Percentiles rank a stretch among this genome's conserved stretches.
Conservation (phyloP, 1,139 yeast genomes). For the Torulaspora globosa region DNA sequence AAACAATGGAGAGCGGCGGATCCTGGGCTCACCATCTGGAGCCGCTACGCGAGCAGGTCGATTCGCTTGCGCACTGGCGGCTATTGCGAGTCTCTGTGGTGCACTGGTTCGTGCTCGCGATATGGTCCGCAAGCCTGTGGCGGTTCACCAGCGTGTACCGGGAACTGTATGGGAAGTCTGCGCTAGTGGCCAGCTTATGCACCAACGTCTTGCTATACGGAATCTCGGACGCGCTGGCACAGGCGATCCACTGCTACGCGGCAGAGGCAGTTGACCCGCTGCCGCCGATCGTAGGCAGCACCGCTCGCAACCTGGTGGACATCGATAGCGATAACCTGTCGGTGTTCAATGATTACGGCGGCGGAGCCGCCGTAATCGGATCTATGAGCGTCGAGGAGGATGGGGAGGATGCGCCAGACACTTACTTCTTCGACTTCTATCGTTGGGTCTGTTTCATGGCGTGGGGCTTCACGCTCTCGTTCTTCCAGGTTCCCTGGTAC, state of each 20-base stretch:
- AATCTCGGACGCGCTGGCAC: slow-evolving; percentile 86
- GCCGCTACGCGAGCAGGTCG: slow-evolving; percentile 5
- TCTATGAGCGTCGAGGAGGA: slow-evolving; percentile 10
- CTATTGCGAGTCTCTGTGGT: slow-evolving; percentile 12
- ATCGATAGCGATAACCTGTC: slow-evolving; percentile 24
- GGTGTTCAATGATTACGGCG: slow-evolving; percentile 32
- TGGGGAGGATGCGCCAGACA: slow-evolving; percentile 25
- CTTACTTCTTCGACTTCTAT: slow-evolving; percentile 53
- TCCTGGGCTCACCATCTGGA: neutral
- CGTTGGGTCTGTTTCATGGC: slow-evolving; percentile 76
- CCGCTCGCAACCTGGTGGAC: slow-evolving; percentile 32
- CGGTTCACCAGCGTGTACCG: slow-evolving; percentile 57
- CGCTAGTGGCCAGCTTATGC: slow-evolving; percentile 73
- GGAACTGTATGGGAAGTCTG: slow-evolving; percentile 59
- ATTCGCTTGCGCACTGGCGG: slow-evolving; percentile 12
- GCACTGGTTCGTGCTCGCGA: slow-evolving; percentile 49
- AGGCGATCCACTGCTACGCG: slow-evolving; percentile 37
- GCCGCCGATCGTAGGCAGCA: slow-evolving; percentile 32
- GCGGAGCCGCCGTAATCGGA: slow-evolving; percentile 7
- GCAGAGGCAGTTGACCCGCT: slow-evolving; percentile 33
- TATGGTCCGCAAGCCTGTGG: slow-evolving; percentile 48
- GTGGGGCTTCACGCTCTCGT: slow-evolving; percentile 84
- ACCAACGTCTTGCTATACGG: slow-evolving; percentile 82
- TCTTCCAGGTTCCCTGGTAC: slow-evolving; percentile 88
- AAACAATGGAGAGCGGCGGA: neutral